These are phyloP conservation scores for Penicillium atrosanguineum DNA, from an alignment of 495 filamentous ascomycete species.

Conservation along the genomic window DNA sequence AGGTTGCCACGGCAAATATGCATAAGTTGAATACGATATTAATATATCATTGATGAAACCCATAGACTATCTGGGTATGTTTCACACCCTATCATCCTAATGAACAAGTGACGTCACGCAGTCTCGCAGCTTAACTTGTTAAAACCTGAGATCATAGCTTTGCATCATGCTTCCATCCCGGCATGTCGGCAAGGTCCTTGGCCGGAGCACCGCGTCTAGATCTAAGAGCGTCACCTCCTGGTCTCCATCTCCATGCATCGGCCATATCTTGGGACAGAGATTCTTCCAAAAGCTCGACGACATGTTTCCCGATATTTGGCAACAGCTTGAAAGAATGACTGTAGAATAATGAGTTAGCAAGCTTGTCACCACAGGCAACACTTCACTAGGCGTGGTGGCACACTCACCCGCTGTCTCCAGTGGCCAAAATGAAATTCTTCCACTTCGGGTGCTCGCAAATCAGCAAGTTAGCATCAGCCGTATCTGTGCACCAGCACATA, in stretches of 20 bases:
- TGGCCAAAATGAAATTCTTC: slow-evolving; percentile 21
- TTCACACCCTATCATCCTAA: background rate
- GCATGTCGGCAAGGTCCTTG: slow-evolving; percentile 23
- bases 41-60: too few species aligned
- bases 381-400: too few species aligned
- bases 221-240: slow-evolving; percentile 18
- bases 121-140: background rate
- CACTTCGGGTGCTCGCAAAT: slow-evolving; percentile 37
- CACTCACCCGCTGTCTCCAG: slow-evolving; percentile 21
- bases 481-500: slow-evolving; percentile 53
- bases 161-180: slow-evolving; percentile 20
- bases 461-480: slow-evolving; percentile 42
- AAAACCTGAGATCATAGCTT: slow-evolving; percentile 4
- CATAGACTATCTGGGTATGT: background rate
- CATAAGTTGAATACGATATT: too few species aligned
- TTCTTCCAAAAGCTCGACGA: slow-evolving; percentile 18
- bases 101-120: background rate
- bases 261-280: slow-evolving; percentile 10
- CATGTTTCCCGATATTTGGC: slow-evolving; percentile 21
- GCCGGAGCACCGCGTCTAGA: slow-evolving; percentile 15
- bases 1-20: too few species aligned
- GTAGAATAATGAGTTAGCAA: background rate
- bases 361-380: background rate
- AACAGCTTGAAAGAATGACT: slow-evolving; percentile 19
- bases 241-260: slow-evolving; percentile 20